Evolutionary conservation across 345 rosid species (phyloP), one percentile per base, ranked within the genome.

Genomic region (Sisymbrium altissimum): DNA sequence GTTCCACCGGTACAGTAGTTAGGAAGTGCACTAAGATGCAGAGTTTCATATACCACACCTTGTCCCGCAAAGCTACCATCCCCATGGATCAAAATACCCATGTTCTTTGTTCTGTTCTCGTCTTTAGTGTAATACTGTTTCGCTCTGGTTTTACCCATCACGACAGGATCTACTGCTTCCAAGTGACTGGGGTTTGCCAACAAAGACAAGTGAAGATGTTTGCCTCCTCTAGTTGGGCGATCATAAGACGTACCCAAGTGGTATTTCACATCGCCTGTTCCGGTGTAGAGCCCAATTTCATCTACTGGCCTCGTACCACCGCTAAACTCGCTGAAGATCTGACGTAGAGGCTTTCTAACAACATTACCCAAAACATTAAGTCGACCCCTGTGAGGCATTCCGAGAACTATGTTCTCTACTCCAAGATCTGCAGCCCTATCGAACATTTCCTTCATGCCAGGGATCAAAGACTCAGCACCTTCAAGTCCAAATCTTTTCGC

Each of bases 51-150:
- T 0, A 90, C 93, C 11, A 90, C 96, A 59, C 96, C 96, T 80
- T 90, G 96, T 25, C 93, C 96, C 4, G 96, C 93, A 80, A 90
- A 90, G 78, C 93, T 90, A 43, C 96, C 96, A 84, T 90, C 96
- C 13, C 96, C 96, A 66, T 90, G 96, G 76, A 90, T 88, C 85
- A 90, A 80, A 50, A 90, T 23, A 23, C 81, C 91, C 92, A 90
- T 81, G 80, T 88, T 88, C 82, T 86, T 86, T 18, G 84, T 86
- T 75, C 93, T 84, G 43, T 86, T 80, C 40, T 23, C 53, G 57
- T 90, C 96, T 66, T 82, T 86, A 23, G 92, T 83, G 81, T 83
- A 88, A 72, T 90, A 90, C 50, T 90, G 96, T 64, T 90, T 90
- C 13, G 89, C 96, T 75, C 96, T 83, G 65, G 96, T 88, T 70